Evolutionary conservation across 2,329 filamentous ascomycete genomes (phyloP), one percentile per base, ranked within the genome.

Genomic region (Penicillium fuscoglaucum): DNA sequence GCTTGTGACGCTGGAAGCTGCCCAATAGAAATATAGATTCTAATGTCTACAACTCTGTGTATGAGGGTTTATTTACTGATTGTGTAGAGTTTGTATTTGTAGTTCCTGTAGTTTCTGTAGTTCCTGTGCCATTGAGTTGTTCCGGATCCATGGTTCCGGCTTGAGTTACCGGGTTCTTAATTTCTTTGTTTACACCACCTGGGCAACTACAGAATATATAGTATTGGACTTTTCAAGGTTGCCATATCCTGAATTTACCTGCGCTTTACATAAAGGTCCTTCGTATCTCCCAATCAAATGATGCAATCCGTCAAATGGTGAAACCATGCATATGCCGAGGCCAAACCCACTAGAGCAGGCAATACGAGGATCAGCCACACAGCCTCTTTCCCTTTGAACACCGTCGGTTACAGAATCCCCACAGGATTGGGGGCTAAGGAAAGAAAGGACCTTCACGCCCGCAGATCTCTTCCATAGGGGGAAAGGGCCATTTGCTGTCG

Each of bases 11-110:
- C 49, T 46, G 56, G 58, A 64, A 59, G 59, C 50, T 49, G 54
- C 35, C 49, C 29, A 44, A 61, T 63, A 60, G 59, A 62, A 61
- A 65, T 61, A 66, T 58, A 66, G 62, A 65, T 57, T 46, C 48
- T 61, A 65, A 65, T 61, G 61, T 63, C 55, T 67, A 59, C 51
- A 63, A 53, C 50, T 51, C 21, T 40, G 35, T 8, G 9, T 17
- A 12, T 1, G 37, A 41, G 15, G 24, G 21, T 15, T 12, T 19
- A 15, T 29, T 21, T 39, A 24, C 29, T n/a, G 6, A 28, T 13
- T 37, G 7, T 12, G 17, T 29, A 21, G 12, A 21, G 19, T 37
- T n/a, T n/a, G 5, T n/a, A 24, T 31, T 31, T 31, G 24, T n/a
- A n/a, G 39, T 41, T 41, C 31, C 5, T 33, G 31, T 51, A 40